Evolutionary conservation across 768 basidiomycete species (phyloP), one percentile per base, ranked within the genome.

Genomic region (Pleurotus tuoliensis): DNA sequence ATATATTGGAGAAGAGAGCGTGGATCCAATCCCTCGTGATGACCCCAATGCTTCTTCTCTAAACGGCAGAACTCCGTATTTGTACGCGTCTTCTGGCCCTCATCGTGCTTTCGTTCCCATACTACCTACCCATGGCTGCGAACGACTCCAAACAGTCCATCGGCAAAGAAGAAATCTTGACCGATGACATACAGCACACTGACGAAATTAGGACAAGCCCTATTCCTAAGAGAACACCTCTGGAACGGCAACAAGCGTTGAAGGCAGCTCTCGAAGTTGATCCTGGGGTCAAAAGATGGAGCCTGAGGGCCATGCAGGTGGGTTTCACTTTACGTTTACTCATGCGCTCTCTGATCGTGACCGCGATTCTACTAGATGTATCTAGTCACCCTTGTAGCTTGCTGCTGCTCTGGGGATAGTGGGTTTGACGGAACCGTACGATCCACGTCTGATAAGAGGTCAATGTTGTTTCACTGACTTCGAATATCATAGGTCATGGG

Each of bases 341-440:
- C 9, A 34, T 34, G 30, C 11, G 30, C 11, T 9, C 30, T 34
- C 30, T 34, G 30, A 34, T 34, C 30, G 11, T 11, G 30, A 11
- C 30, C 30, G 20, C 50, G 40, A 34, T 47, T 22, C 53, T 56
- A 8, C 18, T 59, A 78, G 77, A 66, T 79, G 65, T 80, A 80
- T 55, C 64, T 80, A 49, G 67, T 78, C 46, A 76, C 77, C n/a
- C 64, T 81, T 30, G 67, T 76, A 13, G 73, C 73, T 9, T 79
- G 76, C 56, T 79, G 74, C 61, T 81, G 79, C 61, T 75, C 78
- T 2, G 78, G 79, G 20, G 79, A 80, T 64, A 78, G 71, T 57
- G 80, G 80, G 5, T 81, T 82, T 58, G 81, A 82, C 62, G 76
- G 77, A 9, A 82, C 81, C 34, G 79, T 79, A 49, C 25, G 75